Base-by-base conservation (phyloP, 805 yeast species). In the Wickerhamiella siamensis region DNA sequence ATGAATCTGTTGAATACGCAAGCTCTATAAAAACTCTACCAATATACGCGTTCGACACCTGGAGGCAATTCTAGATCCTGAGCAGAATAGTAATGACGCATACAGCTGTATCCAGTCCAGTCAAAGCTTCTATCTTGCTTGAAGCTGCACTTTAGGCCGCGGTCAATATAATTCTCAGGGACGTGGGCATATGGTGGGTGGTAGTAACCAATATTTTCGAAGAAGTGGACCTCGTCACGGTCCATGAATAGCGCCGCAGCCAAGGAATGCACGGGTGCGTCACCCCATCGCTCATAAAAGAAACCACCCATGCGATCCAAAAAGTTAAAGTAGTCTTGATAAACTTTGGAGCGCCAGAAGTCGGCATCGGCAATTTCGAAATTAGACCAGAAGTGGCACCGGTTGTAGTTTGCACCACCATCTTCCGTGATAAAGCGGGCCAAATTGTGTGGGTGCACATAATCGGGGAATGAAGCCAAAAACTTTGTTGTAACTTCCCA, bases 271-370 rank as follows among this genome's bases (percentile, higher is more conserved):
- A 83, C 79, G 29, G 95, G 95, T 15, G 93, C 94, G 62, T 83
- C 95, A 53, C 94, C 93, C 94, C 93, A 82, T 63, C 94, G 71
- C 66, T 84, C 94, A 60, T 83, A 83, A 65, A 81, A 83, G 64
- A 83, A 83, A 12, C 94, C 94, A 58, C 94, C 94, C 18, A 79
- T 72, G 48, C 72, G 61, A 61, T 83, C 94, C 54, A 83, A 70
- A 51, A 70, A 64, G 17, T 80, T 79, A 51, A 83, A 83, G 59
- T 78, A 83, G 44, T 71, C 68, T 34, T 61, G 51, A 56, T 83
- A 83, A 4, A 83, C 84, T 40, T 76, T 74, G 17, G 73, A 61
- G 58, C 88, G 71, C 83, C 83, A 82, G 58, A 83, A 72, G 42
- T 72, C 69, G 59, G 81, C 69, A 39, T 74, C 70, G 5, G 79